Evolutionary conservation across 2,329 filamentous ascomycete species (phyloP).

Genomic region (Coleophoma crateriformis): DNA sequence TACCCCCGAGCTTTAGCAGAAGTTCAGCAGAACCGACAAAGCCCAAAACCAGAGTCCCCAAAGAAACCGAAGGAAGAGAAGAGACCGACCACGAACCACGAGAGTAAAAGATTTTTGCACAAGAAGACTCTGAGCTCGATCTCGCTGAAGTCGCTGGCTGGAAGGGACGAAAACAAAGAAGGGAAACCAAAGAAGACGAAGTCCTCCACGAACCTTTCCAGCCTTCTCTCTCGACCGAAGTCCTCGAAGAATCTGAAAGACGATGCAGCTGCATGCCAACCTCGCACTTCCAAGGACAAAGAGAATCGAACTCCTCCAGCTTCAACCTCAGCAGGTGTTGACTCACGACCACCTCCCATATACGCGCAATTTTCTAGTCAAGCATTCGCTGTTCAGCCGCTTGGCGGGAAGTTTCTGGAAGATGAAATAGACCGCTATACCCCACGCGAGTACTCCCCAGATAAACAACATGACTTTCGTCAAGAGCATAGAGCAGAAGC

Average conservation of each 20-base stretch:
- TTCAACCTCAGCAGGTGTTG: slow-evolving; percentile 34
- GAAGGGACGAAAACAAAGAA: slow-evolving; percentile 28
- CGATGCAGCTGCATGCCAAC: slow-evolving; percentile 42
- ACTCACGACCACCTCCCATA: slow-evolving; percentile 58
- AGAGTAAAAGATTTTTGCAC: slow-evolving; percentile 31
- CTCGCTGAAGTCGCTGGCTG: slow-evolving; percentile 36
- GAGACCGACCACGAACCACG: slow-evolving; percentile 21
- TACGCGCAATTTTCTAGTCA: slow-evolving; percentile 67
- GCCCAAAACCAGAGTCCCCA: slow-evolving; percentile 31
- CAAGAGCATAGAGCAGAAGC: slow-evolving; percentile 17
- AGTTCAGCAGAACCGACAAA: slow-evolving; percentile 48
- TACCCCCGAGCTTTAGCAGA: slow-evolving; percentile 46
- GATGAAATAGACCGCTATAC: slow-evolving; percentile 27
- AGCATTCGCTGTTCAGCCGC: slow-evolving; percentile 31
- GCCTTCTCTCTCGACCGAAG: slow-evolving; percentile 68
- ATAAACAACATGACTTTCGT: slow-evolving; percentile 24
- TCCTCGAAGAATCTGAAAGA: slow-evolving; percentile 63
- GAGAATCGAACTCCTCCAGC: slow-evolving; percentile 69
- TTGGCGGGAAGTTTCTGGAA: slow-evolving; percentile 27
- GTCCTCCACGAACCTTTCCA: slow-evolving; percentile 76
- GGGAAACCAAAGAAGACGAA: slow-evolving; percentile 71
- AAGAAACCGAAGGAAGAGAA: slow-evolving; percentile 31
- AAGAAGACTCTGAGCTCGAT: slow-evolving; percentile 39
- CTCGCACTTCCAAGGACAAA: slow-evolving; percentile 59
- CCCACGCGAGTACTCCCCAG: slow-evolving; percentile 21